Percentiles rank a stretch among this genome's conserved stretches.
Evolutionary conservation across 2,329 filamentous ascomycete genomes (phyloP).

Genomic region (Aspergillus aculeatus): DNA sequence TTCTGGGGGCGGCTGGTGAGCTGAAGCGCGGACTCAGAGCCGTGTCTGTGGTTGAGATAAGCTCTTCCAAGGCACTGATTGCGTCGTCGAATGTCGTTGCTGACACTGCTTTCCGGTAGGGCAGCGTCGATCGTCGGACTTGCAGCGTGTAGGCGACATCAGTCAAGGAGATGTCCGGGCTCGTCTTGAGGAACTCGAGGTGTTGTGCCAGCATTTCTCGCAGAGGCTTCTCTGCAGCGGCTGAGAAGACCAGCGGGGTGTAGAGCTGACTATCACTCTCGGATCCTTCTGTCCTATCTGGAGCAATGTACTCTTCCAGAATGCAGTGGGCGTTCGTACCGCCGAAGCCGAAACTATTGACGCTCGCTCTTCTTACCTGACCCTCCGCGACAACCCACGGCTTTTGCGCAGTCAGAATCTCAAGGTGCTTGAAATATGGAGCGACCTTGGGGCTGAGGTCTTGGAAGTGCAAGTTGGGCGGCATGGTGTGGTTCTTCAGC

Average conservation of each 20-base stretch:
- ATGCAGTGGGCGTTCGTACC: slow-evolving; percentile 1
- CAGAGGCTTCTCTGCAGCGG: neutral
- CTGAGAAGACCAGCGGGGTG: too few species aligned
- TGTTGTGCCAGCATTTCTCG: neutral
- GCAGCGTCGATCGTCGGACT: neutral
- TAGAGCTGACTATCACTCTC: too few species aligned
- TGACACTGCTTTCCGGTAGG: neutral
- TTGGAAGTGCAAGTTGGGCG: slow-evolving; percentile 18
- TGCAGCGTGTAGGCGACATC: slow-evolving; percentile 4
- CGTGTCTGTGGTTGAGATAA: too few species aligned
- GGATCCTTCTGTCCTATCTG: too few species aligned
- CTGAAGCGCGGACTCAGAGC: too few species aligned
- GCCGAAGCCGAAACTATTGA: slow-evolving; percentile 43
- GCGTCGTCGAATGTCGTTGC: too few species aligned
- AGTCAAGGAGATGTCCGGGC: neutral
- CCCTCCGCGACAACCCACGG: slow-evolving; percentile 11
- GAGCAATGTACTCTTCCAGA: neutral
- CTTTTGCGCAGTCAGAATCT: slow-evolving; percentile 6
- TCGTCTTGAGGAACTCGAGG: neutral
- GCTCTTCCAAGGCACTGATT: too few species aligned
- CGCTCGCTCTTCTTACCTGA: slow-evolving; percentile 35
- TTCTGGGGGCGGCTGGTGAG: too few species aligned
- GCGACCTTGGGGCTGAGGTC: slow-evolving; percentile 25
- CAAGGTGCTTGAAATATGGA: slow-evolving; percentile 11
- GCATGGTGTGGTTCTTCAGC: slow-evolving; percentile 20